Base-by-base conservation (phyloP, 768 basidiomycete species). In the Leccinum incarnatum region DNA sequence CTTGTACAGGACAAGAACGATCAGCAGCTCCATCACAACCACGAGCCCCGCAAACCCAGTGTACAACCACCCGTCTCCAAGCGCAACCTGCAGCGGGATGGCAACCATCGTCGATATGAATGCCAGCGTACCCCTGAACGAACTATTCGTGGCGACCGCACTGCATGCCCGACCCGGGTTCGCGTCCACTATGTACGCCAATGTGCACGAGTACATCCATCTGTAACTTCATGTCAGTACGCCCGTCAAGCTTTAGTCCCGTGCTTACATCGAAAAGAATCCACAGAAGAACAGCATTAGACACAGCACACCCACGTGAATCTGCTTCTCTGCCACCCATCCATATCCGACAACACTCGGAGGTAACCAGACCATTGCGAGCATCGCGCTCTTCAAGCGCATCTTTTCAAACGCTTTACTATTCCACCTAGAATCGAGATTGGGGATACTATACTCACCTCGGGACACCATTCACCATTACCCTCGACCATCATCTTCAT, bases 131-230 rank as follows among this genome's bases (percentile, higher is more conserved):
- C 93, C 91, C 51, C 93, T 82, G 71, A 89, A 89, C 30, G 81
- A 81, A 57, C 88, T 89, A 70, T 95, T 95, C 29, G 81, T 75
- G 0, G 93, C 91, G 7, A 85, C 82, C 1, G 89, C 91, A 3
- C 83, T 83, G 4, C 88, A 84, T 2, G 90, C 90, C 29, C 89
- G 82, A 9, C 93, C 94, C 6, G 79, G 77, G 69, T 95, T 97
- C 5, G 91, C 84, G 65, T 97, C 93, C 15, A 95, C 91, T 34
- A 95, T 78, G 65, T 94, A 95, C 0, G 93, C 88, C 30, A 95
- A 74, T 0, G 89, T 87, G 52, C 84, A 84, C 15, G 84, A 74
- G 67, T 89, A 88, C 51, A 86, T 83, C 73, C 78, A 78, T 64
- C 82, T 84, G 59, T 2, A 57, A 55, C 27, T 45, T 21, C 19